Percentiles rank a stretch among this genome's conserved stretches.
Conservation (phyloP, 78 protist species). For the Trichosphaerium sp. region DNA sequence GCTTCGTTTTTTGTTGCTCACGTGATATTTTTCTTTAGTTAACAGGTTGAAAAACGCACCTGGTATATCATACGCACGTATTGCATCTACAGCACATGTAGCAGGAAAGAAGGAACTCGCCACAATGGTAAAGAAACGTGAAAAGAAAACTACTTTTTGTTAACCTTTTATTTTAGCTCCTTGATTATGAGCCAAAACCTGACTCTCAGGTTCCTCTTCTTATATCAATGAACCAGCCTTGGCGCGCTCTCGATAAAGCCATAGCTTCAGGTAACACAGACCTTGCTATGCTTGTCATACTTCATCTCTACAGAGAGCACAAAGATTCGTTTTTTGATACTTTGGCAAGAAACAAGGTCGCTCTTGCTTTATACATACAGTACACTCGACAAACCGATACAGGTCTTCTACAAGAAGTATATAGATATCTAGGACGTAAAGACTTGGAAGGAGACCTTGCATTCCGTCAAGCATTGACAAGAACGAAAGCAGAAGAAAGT, state of each 20-base stretch:
- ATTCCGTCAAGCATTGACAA: no score
- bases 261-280: constrained; percentile 71
- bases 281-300: constrained; percentile 12
- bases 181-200: constrained; percentile 76
- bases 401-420: no score
- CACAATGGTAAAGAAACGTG: constrained; percentile 1
- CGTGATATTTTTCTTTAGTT: constrained; percentile 7
- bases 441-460: no score
- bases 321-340: no score
- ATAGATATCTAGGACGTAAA: no score
- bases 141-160: not conserved
- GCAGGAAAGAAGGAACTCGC: constrained; percentile 31
- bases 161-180: constrained; percentile 15
- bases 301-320: no score
- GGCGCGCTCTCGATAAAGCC: constrained; percentile 67
- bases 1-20: not conserved
- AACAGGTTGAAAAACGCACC: constrained; percentile 25
- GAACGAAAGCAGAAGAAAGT: no score
- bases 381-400: no score
- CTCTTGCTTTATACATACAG: no score
- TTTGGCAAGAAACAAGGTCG: no score
- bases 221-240: constrained; percentile 46
- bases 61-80: constrained; percentile 64
- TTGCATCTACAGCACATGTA: constrained; percentile 56
- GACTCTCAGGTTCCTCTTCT: constrained; percentile 80